Conservation (phyloP, 768 basidiomycete genomes). For the Daedalea quercina region DNA sequence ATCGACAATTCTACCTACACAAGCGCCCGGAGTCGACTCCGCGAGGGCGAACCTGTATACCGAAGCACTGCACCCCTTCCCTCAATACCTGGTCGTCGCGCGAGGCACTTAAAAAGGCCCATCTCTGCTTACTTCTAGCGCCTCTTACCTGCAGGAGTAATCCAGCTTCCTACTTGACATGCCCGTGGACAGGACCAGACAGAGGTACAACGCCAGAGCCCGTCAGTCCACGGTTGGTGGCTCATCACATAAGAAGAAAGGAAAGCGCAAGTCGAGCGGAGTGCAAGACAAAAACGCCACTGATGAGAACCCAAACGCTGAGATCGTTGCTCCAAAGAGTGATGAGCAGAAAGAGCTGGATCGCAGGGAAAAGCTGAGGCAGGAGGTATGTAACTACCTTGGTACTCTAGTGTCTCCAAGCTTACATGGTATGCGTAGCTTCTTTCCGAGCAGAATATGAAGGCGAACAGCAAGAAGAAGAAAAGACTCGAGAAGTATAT, state of each 20-base stretch:
- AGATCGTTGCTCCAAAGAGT: conserved; percentile 50
- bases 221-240: conserved; percentile 16
- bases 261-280: conserved; percentile 10
- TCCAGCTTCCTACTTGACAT: not conserved
- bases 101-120: no score
- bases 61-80: no score
- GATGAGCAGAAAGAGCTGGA: conserved; percentile 56
- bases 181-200: not conserved
- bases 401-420: conserved; percentile 3
- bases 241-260: conserved; percentile 21
- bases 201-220: conserved; percentile 22
- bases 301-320: conserved; percentile 47
- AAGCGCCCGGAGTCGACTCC: no score
- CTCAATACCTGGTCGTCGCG: no score
- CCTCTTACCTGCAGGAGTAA: no score
- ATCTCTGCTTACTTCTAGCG: no score
- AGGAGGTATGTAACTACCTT: conserved; percentile 41
- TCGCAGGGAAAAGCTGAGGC: conserved; percentile 48
- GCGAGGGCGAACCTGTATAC: no score
- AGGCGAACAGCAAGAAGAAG: conserved; percentile 80
- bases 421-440: conserved; percentile 20
- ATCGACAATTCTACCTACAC: no score
- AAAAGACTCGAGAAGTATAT: conserved; percentile 91
- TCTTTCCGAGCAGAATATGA: conserved; percentile 49
- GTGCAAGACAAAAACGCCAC: conserved; percentile 13